Conservation (phyloP, 2,329 filamentous ascomycete genomes). For the Penicillium sp. region DNA sequence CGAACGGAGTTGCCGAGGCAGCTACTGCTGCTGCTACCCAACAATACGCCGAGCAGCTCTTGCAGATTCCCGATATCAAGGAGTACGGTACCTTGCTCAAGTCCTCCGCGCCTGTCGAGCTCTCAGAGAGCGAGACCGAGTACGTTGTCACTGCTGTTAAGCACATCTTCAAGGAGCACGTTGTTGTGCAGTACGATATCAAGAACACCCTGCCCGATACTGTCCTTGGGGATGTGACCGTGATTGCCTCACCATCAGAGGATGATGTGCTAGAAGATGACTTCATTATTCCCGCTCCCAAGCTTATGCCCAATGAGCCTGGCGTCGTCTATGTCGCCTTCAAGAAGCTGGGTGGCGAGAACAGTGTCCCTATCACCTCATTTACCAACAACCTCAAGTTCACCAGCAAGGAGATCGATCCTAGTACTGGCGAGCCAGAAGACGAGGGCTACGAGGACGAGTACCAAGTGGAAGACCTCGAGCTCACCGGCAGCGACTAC, state of each 20-base stretch:
- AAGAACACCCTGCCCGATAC: conserved; percentile 95
- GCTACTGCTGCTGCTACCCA: conserved; percentile 78
- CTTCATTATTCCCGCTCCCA: conserved; percentile 87
- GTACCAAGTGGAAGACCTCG: conserved; percentile 93
- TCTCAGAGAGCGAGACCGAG: conserved; percentile 96
- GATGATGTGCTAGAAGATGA: conserved; percentile 77
- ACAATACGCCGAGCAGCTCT: conserved; percentile 83
- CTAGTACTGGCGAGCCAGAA: conserved; percentile 87
- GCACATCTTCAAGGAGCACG: conserved; percentile 95
- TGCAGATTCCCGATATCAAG: conserved; percentile 86
- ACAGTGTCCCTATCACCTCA: conserved; percentile 72
- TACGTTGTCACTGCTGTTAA: conserved; percentile 94
- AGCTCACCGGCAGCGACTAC: conserved; percentile 89
- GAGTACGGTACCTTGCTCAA: conserved; percentile 90
- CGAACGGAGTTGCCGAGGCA: conserved; percentile 70
- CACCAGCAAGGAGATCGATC: conserved; percentile 96
- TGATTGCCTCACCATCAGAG: conserved; percentile 75
- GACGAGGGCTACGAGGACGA: conserved; percentile 94
- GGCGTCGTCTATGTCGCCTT: conserved; percentile 96
- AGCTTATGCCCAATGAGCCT: conserved; percentile 78
- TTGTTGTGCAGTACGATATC: conserved; percentile 94
- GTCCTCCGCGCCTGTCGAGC: conserved; percentile 79
- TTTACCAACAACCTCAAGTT: conserved; percentile 96
- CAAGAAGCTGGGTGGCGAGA: conserved; percentile 75
- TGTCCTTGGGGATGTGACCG: conserved; percentile 83